Evolutionary conservation across 352 stramenopile genomes (phyloP).

Genomic region (Blastocystis sp.): DNA sequence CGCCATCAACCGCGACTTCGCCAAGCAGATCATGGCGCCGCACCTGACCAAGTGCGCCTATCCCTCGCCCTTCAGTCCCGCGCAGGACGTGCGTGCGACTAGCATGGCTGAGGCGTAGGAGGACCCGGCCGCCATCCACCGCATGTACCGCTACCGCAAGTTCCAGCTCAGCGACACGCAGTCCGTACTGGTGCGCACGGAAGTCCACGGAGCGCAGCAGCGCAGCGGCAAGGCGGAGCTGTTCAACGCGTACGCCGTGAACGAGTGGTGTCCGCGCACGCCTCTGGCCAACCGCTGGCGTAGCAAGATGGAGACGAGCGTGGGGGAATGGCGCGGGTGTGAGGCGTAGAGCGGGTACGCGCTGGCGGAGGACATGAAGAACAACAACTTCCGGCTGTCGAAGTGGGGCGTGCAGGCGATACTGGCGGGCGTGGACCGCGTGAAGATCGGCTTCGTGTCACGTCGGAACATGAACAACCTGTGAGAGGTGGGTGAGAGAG

Average conservation of each 20-base stretch:
- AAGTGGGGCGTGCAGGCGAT: conserved; percentile 94
- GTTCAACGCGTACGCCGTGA: conserved; percentile 36
- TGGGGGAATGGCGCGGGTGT: not conserved
- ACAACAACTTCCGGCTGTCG: conserved; percentile 94
- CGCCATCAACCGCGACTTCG: conserved; percentile 17
- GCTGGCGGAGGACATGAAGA: conserved; percentile 95
- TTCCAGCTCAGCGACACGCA: conserved; percentile 4
- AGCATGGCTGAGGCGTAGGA: not conserved
- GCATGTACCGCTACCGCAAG: conserved; percentile 59
- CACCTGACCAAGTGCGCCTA: not conserved
- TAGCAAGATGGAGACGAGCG: not conserved
- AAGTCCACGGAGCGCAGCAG: conserved; percentile 40
- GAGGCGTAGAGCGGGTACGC: conserved; percentile 90
- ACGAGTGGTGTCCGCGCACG: conserved; percentile 35
- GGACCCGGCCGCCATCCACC: not conserved
- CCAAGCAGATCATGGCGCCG: not conserved
- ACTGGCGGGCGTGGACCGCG: conserved; percentile 88
- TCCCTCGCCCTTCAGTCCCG: not conserved
- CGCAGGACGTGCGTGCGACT: not conserved
- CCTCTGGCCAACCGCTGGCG: conserved; percentile 24
- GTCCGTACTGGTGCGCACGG: conserved; percentile 42
- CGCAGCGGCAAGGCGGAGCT: not conserved
- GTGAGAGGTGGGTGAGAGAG: conserved; percentile 89
- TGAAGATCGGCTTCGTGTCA: conserved; percentile 95
- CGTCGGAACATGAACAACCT: conserved; percentile 87